Percentiles rank a stretch among this genome's conserved stretches.
These are phyloP conservation scores for Tremellales sp. DNA, from an alignment of 1,284 basidiomycete species.

Conservation along the genomic window DNA sequence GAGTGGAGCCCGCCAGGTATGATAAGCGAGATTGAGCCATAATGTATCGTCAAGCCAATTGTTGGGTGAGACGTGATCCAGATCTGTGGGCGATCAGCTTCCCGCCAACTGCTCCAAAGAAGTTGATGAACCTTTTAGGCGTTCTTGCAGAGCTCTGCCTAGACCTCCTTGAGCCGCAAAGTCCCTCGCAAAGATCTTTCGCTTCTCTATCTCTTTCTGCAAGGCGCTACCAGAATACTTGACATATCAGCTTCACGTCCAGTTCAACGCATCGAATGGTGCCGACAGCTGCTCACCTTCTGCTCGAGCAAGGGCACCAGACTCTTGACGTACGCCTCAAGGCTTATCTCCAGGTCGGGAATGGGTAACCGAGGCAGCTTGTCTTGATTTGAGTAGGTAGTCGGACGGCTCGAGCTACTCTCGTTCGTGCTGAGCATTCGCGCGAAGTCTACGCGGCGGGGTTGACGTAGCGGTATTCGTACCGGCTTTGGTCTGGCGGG, in stretches of 20 bases:
- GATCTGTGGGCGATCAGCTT: slow-evolving; percentile 54
- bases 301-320: slow-evolving; percentile 75
- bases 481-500: too few species aligned
- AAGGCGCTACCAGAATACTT: slow-evolving; percentile 57
- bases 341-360: slow-evolving; percentile 69
- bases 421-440: too few species aligned
- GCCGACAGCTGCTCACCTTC: slow-evolving; percentile 55
- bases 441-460: too few species aligned
- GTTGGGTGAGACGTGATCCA: slow-evolving; percentile 77
- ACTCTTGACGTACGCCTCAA: slow-evolving; percentile 74
- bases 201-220: slow-evolving; percentile 58
- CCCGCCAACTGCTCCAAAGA: not conserved
- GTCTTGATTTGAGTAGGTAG: slow-evolving; percentile 49
- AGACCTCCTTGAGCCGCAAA: slow-evolving; percentile 63
- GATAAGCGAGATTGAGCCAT: slow-evolving; percentile 86
- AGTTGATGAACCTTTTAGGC: slow-evolving; percentile 63
- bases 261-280: not conserved
- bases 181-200: slow-evolving; percentile 64
- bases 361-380: slow-evolving; percentile 72
- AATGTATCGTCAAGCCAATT: slow-evolving; percentile 97
- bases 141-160: slow-evolving; percentile 68
- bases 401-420: too few species aligned
- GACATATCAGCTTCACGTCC: not conserved
- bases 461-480: too few species aligned
- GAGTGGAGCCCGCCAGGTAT: slow-evolving; percentile 82